Evolutionary conservation across 164 flowering plant genomes (phyloP), one percentile per base, ranked within the genome.

Genomic region (Aristolochia fimbriata): DNA sequence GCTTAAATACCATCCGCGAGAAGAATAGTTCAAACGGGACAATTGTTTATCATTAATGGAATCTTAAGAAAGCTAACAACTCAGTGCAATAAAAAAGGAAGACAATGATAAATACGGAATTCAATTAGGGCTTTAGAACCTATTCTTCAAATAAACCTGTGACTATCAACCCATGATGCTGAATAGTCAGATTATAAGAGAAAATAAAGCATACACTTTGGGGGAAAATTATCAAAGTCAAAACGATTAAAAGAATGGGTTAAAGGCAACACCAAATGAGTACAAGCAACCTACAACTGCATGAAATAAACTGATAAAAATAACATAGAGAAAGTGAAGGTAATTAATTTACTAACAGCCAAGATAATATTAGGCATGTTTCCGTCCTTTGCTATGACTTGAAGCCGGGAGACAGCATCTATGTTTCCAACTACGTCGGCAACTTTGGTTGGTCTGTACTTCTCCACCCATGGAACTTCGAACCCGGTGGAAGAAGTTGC

Each of bases 311-410:
- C 24, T 54, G 25, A 54, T 2, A 13, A 8, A 53, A 53, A 6
- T 27, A 8, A 53, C 27, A 17, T 13, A 25, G 23, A 30, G 49
- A 27, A 14, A 43, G 23, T 11, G 51, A 10, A 33, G 22, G 16
- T 57, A 33, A 51, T 51, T 27, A 43, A 57, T 9, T 50, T 21
- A 8, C 51, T 58, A 74, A 87, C 91, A 6, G 97, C 50, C 46
- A 90, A 74, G 60, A 90, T 87, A 78, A 93, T 85, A 58, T 93
- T 86, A 54, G 97, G 97, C 94, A 93, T 83, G 81, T 87, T 93
- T 60, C 97, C 99, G 57, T 90, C 95, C 58, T 83, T 85, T 62
- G 74, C 85, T 73, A 80, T 87, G 76, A 87, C 84, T 69, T 84
- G 87, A 62, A 87, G 85, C 55, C 88, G 66, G 7, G 91, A 81